Percentiles rank a stretch among this genome's conserved stretches.
phyloP scores from a whole-genome alignment of 805 yeast species.

The Ogataea methylovora region DNA sequence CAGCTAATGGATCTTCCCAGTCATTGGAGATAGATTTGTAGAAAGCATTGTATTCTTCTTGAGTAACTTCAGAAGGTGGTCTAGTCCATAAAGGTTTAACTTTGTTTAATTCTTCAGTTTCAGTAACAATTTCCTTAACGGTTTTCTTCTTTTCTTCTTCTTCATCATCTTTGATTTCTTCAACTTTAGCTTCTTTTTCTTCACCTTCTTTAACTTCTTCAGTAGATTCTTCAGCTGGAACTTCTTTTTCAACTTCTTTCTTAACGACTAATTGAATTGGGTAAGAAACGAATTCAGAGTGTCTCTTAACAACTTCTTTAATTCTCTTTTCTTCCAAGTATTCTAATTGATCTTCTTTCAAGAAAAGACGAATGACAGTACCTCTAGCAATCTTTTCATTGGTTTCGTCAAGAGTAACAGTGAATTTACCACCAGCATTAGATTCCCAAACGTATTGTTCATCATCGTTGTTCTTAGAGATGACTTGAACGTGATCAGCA shows the following conservation, averaged over 20 bases:
- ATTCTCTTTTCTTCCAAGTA: conserved; percentile 99
- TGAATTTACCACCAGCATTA: conserved; percentile 99
- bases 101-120: conserved; percentile 97
- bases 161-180: conserved; percentile 68
- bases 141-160: conserved; percentile 77
- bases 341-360: conserved; percentile 98
- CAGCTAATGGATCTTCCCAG: conserved; percentile 99
- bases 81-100: conserved; percentile 99
- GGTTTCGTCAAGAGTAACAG: conserved; percentile 82
- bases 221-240: conserved; percentile 71
- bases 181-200: conserved; percentile 62
- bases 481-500: conserved; percentile 97
- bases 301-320: conserved; percentile 98
- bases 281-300: conserved; percentile 98
- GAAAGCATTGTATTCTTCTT: conserved; percentile 98
- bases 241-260: conserved; percentile 98
- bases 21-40: conserved; percentile 99
- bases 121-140: conserved; percentile 87
- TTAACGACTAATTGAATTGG: conserved; percentile 98
- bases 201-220: conserved; percentile 39
- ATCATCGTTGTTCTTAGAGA: conserved; percentile 97
- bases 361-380: conserved; percentile 88
- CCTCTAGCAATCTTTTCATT: conserved; percentile 92
- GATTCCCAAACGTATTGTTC: conserved; percentile 99
- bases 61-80: conserved; percentile 94